Conservation (phyloP, 23 red algal genomes). For the Gracilaria vermiculophylla region DNA sequence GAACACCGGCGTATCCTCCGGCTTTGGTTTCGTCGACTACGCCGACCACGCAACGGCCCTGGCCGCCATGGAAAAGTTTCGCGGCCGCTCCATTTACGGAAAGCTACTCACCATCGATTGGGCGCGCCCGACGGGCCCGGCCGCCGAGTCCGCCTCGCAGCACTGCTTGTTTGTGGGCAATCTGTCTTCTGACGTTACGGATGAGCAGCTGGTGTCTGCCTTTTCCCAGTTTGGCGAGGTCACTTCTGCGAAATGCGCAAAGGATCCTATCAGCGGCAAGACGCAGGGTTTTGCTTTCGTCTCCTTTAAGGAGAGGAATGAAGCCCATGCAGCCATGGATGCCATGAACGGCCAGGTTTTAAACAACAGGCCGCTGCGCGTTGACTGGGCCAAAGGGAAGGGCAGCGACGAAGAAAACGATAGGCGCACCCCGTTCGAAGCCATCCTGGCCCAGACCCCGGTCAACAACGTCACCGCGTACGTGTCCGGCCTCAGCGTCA, state of each 20-base stretch:
- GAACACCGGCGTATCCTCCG: conserved; percentile 56
- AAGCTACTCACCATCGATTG: conserved; percentile 83
- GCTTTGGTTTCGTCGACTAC: conserved; percentile 92
- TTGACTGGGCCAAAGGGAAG: conserved; percentile 87
- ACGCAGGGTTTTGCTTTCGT: conserved; percentile 79
- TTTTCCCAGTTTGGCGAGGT: conserved; percentile 63
- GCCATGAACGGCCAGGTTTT: conserved; percentile 73
- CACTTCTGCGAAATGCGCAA: conserved; percentile 66
- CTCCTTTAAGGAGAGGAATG: conserved; percentile 47
- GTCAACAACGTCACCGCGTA: conserved; percentile 79
- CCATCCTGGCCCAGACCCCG: conserved; percentile 60
- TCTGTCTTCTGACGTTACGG: conserved; percentile 63
- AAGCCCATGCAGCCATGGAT: conserved; percentile 68
- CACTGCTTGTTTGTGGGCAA: conserved; percentile 90
- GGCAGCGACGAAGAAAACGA: conserved; percentile 17
- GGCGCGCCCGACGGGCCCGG: conserved; percentile 63
- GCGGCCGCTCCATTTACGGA: conserved; percentile 71
- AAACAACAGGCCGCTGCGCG: conserved; percentile 58
- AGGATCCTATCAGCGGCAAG: conserved; percentile 51
- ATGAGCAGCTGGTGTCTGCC: conserved; percentile 64
- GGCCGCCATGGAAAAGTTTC: conserved; percentile 74
- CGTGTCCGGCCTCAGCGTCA: conserved; percentile 61
- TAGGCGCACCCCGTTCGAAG: conserved; percentile 35
- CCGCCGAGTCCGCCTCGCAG: conserved; percentile 32
- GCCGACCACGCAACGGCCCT: conserved; percentile 69